Evolutionary conservation across 805 yeast genomes (phyloP), one percentile per base, ranked within the genome.

Genomic region (Kodamaea neixiangensis): DNA sequence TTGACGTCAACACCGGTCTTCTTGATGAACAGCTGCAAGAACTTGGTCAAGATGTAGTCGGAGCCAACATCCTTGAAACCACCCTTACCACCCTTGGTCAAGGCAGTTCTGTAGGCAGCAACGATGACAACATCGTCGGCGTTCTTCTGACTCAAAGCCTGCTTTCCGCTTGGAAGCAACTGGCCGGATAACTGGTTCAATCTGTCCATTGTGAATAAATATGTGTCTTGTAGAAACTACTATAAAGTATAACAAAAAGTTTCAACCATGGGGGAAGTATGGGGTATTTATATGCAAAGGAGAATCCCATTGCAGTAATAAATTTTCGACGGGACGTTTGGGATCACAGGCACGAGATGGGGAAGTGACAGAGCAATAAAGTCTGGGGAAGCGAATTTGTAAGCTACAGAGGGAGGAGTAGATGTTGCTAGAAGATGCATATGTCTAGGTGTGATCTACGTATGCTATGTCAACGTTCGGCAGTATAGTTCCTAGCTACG

Each of bases 111-210:
- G 76, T 88, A 85, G 31, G 97, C 97, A 45, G 83, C 86, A 34
- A 90, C 91, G 51, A 93, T 83, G 41, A 93, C 97, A 37, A 93
- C 96, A 68, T 93, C 98, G 58, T 89, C 89, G 3, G 93, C 85
- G 69, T 80, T 78, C 71, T 87, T 85, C 54, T 79, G 75, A 50
- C 68, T 61, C 48, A 80, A 58, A 51, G 75, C 59, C 60, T 73
- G 75, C 56, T 71, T 73, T 40, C 77, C 59, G 40, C 70, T 68
- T 40, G 76, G 76, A 50, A 58, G 65, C 58, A 74, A 66, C 62
- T 74, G 78, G 48, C 77, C 77, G 45, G 72, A 64, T 65, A 74
- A 68, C 64, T 73, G 78, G 57, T 72, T 72, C 58, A 74, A 70
- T 74, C 79, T 74, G 56, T 74, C 78, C 79, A 74, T 74, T 13